Evolutionary conservation across 352 stramenopile species (phyloP).

Genomic region (Phytopythium vexans): DNA sequence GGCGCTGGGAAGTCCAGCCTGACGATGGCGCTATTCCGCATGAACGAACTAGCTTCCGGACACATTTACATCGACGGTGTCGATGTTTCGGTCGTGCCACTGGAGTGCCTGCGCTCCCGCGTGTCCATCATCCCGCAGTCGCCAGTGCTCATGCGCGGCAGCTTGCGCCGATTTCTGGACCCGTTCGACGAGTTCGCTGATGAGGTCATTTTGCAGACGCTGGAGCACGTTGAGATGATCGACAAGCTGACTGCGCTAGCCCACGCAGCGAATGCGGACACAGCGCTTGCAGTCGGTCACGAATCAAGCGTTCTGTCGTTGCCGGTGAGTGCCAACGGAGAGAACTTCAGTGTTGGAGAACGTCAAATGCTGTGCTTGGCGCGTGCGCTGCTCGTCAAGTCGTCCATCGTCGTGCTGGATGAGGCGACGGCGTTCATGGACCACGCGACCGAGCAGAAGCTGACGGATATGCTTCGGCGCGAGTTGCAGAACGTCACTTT

Average conservation of each 20-base stretch:
- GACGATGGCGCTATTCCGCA: conserved; percentile 87
- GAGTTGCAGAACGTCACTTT: conserved; percentile 93
- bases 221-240: conserved; percentile 82
- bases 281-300: conserved; percentile 87
- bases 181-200: conserved; percentile 90
- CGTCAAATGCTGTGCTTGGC: too few relatives aligned
- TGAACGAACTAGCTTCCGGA: conserved; percentile 85
- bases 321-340: conserved; percentile 94
- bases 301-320: conserved; percentile 97
- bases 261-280: conserved; percentile 40
- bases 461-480: conserved; percentile 90
- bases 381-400: conserved; percentile 90
- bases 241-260: conserved; percentile 45
- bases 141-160: conserved; percentile 93
- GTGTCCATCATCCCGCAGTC: conserved; percentile 93
- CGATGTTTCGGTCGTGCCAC: conserved; percentile 43
- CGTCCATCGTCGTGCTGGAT: conserved; percentile 96
- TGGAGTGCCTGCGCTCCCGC: conserved; percentile 51
- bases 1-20: conserved; percentile 90
- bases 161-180: conserved; percentile 90
- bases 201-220: conserved; percentile 82
- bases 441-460: conserved; percentile 86
- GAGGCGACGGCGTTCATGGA: conserved; percentile 95
- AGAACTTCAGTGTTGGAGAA: too few relatives aligned
- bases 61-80: conserved; percentile 59